These are phyloP conservation scores for Gossypium laxum DNA, from an alignment of 441 rosid species.

Conservation along the genomic window DNA sequence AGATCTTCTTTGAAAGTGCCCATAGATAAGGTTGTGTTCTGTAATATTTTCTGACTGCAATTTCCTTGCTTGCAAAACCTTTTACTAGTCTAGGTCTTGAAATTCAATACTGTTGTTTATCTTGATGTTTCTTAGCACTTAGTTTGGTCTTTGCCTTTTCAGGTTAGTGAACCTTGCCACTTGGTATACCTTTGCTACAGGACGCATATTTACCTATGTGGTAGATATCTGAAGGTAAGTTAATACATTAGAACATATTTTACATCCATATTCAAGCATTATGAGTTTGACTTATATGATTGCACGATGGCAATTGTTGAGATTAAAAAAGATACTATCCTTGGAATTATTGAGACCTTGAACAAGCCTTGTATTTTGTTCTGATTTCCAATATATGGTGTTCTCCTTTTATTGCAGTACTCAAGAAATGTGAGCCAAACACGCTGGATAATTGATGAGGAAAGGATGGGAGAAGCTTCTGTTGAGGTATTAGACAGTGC, in stretches of 20 bases:
- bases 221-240: constrained; percentile 81
- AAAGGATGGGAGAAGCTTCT: constrained; percentile 92
- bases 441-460: constrained; percentile 91
- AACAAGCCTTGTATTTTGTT: constrained; percentile 1
- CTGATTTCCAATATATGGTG: background rate
- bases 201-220: constrained; percentile 68
- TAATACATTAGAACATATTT: constrained; percentile 2
- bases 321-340: background rate
- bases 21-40: constrained; percentile 43
- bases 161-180: constrained; percentile 64
- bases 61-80: background rate
- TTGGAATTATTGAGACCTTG: background rate
- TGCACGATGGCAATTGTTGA: background rate
- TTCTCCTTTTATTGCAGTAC: constrained; percentile 37
- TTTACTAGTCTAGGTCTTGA: constrained; percentile 1
- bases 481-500: constrained; percentile 52
- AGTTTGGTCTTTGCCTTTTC: constrained; percentile 12
- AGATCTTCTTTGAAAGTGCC: constrained; percentile 19
- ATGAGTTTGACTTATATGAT: background rate
- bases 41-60: background rate
- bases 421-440: constrained; percentile 94
- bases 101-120: background rate
- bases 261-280: background rate
- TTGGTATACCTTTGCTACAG: constrained; percentile 50
- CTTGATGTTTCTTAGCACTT: constrained; percentile 3